Conservation (phyloP, 78 protist genomes). For the Chrysochromulina parva region DNA sequence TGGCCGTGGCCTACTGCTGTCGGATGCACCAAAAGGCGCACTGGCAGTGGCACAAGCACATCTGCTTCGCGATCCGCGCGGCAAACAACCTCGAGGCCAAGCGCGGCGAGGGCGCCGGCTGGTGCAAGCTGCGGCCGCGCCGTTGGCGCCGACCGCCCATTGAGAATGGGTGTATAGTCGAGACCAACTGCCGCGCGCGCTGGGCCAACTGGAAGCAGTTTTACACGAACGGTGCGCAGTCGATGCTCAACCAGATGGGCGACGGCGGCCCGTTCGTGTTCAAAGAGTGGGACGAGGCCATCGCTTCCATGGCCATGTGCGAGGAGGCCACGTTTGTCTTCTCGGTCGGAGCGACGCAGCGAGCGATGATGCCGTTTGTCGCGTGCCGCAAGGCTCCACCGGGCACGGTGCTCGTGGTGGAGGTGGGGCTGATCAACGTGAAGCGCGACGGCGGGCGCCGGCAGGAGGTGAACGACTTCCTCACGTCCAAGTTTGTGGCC, state of each 20-base stretch:
- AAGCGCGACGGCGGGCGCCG: not conserved
- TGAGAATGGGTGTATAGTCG: not conserved
- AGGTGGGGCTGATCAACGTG: conserved; percentile 9
- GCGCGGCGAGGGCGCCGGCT: not conserved
- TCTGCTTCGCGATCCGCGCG: conserved; percentile 14
- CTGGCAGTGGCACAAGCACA: conserved; percentile 30
- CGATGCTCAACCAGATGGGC: conserved; percentile 22
- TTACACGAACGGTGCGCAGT: conserved; percentile 12
- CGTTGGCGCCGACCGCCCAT: conserved; percentile 17
- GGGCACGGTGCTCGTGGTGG: not conserved
- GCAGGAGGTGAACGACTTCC: not conserved
- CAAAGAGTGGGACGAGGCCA: not conserved
- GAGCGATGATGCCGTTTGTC: not conserved
- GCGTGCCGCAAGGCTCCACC: not conserved
- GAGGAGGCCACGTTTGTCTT: conserved; percentile 22
- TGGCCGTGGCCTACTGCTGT: conserved; percentile 14
- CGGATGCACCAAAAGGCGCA: not conserved
- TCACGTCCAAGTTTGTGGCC: not conserved
- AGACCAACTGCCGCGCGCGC: conserved; percentile 3
- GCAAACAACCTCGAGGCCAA: conserved; percentile 10
- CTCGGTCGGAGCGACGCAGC: not conserved
- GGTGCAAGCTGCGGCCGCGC: not conserved
- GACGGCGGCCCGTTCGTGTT: conserved; percentile 14
- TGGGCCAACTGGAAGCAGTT: conserved; percentile 34
- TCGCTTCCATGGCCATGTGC: conserved; percentile 18